Percentiles rank a stretch among this genome's conserved stretches.
These are phyloP conservation scores for Violaceomyces palustris DNA, from an alignment of 1,284 basidiomycete species.

Conservation along the genomic window DNA sequence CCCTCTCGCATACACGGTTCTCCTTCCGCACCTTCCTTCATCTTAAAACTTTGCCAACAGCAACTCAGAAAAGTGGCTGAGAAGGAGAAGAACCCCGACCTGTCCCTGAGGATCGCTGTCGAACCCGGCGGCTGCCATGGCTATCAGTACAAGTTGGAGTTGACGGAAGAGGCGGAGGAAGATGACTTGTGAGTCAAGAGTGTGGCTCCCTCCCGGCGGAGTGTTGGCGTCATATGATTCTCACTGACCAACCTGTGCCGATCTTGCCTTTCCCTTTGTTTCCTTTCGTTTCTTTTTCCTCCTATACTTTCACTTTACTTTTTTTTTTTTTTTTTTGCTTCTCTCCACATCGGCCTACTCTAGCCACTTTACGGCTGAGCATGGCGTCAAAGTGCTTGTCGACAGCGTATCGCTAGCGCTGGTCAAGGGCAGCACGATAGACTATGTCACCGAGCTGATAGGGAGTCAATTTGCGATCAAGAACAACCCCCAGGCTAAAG, in stretches of 20 bases:
- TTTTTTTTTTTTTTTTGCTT: conserved; percentile 1
- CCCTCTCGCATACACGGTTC: no score
- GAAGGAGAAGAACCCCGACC: conserved; percentile 60
- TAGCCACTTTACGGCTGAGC: conserved; percentile 62
- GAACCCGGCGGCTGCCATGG: conserved; percentile 89
- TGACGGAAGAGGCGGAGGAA: conserved; percentile 59
- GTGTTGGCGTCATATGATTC: not conserved
- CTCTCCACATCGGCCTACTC: conserved; percentile 62
- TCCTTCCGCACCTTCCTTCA: no score
- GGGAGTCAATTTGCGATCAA: conserved; percentile 74
- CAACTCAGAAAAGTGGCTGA: conserved; percentile 42
- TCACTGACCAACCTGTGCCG: no score
- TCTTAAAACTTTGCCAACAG: not conserved
- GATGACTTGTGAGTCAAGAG: conserved; percentile 67
- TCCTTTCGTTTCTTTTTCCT: conserved; percentile 7
- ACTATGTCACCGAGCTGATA: conserved; percentile 85
- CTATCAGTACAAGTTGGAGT: conserved; percentile 82
- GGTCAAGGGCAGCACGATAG: conserved; percentile 75
- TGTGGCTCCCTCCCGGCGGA: not conserved
- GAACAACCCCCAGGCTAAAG: conserved; percentile 78
- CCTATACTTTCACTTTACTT: no score
- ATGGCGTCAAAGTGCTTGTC: conserved; percentile 59
- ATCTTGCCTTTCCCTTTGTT: not conserved
- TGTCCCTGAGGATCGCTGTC: conserved; percentile 70
- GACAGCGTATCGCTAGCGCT: conserved; percentile 75